These are phyloP conservation scores for Fraxinus anomala DNA, from an alignment of 257 asterid species.

Conservation along the genomic window DNA sequence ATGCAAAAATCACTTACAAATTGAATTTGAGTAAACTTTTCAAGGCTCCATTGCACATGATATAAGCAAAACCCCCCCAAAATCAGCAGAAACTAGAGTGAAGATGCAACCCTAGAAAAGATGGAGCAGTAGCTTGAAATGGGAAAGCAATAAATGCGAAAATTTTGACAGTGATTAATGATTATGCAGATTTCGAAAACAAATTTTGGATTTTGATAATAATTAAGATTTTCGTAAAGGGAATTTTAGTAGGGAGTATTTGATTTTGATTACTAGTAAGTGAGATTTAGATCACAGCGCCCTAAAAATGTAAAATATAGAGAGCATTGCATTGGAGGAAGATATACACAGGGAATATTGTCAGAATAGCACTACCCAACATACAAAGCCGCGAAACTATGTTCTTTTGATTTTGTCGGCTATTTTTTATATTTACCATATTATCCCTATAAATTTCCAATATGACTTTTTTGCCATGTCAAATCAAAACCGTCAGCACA, in stretches of 20 bases:
- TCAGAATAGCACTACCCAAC: constrained; percentile 31
- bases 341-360: constrained; percentile 47
- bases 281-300: background rate
- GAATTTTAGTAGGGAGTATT: background rate
- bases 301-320: background rate
- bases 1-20: constrained; percentile 31
- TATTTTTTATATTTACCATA: background rate
- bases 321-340: constrained; percentile 17
- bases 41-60: constrained; percentile 23
- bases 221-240: background rate
- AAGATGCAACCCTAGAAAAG: background rate
- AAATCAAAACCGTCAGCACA: too few species aligned
- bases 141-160: constrained; percentile 39
- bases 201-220: constrained; percentile 24
- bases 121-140: constrained; percentile 6
- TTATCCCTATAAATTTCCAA: background rate
- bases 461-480: too few species aligned
- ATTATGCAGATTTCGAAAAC: constrained; percentile 30
- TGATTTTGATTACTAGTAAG: background rate
- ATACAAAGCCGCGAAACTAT: constrained; percentile 8
- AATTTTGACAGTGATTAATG: constrained; percentile 18
- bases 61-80: background rate
- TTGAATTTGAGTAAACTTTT: constrained; percentile 20
- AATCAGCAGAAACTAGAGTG: constrained; percentile 30
- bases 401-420: background rate